phyloP scores from a whole-genome alignment of 805 yeast genomes.

The Trichomonascus vanleenenianus region DNA sequence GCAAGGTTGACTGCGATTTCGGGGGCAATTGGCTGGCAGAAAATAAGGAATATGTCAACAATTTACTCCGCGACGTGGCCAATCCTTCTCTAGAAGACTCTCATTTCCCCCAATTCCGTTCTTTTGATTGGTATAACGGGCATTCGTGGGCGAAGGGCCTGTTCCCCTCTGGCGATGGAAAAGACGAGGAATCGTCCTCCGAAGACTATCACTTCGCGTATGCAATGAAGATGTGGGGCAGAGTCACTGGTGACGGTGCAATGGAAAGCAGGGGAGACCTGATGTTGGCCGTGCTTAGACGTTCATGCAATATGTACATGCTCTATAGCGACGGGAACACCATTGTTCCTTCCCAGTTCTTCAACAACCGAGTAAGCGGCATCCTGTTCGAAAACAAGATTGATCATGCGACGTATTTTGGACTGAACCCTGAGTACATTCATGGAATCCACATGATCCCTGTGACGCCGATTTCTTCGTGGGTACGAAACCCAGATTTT shows the following conservation, averaged over 20 bases:
- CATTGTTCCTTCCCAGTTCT: constrained; percentile 43
- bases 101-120: constrained; percentile 56
- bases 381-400: constrained; percentile 65
- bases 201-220: constrained; percentile 67
- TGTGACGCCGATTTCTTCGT: constrained; percentile 52
- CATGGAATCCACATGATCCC: constrained; percentile 81
- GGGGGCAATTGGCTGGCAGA: constrained; percentile 46
- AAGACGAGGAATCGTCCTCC: constrained; percentile 62
- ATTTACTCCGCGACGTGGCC: constrained; percentile 58
- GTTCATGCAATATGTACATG: constrained; percentile 51
- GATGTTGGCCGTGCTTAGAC: constrained; percentile 47
- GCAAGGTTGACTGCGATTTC: constrained; percentile 46
- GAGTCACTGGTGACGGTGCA: constrained; percentile 42
- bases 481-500: constrained; percentile 44
- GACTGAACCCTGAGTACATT: constrained; percentile 50
- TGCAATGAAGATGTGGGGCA: constrained; percentile 65
- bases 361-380: constrained; percentile 57
- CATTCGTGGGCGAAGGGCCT: constrained; percentile 74
- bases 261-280: constrained; percentile 51
- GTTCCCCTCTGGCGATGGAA: constrained; percentile 55
- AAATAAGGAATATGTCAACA: constrained; percentile 50
- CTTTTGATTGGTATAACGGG: constrained; percentile 66
- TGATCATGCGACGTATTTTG: constrained; percentile 68
- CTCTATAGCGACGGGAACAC: constrained; percentile 41
- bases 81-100: constrained; percentile 46